These are phyloP conservation scores for Pyrus hybrid DNA, from an alignment of 331 rosid species.

Conservation along the genomic window DNA sequence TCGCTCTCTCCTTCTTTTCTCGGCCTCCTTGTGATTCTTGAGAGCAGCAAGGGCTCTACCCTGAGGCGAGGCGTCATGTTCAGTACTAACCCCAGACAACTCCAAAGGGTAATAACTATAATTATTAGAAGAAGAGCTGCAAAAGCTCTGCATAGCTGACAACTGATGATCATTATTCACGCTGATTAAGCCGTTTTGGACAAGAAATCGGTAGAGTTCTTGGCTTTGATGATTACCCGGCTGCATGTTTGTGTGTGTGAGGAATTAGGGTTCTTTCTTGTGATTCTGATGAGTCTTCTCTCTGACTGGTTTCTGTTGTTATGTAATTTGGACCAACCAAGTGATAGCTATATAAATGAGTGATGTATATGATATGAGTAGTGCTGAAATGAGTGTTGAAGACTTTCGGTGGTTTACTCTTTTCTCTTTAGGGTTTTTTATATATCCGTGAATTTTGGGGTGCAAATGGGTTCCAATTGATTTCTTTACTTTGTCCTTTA, in stretches of 20 bases:
- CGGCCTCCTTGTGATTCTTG: too few species aligned
- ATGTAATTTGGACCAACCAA: background rate
- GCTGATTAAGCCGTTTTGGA: slow-evolving; percentile 27
- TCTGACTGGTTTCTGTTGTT: background rate
- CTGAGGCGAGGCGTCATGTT: slow-evolving; percentile 28
- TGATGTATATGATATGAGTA: background rate
- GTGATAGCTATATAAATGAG: background rate
- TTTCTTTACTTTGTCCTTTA: background rate
- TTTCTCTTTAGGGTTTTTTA: background rate
- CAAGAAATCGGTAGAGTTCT: slow-evolving; percentile 50
- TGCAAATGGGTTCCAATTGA: background rate
- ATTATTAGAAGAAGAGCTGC: slow-evolving; percentile 39
- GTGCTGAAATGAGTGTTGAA: slow-evolving; percentile 8
- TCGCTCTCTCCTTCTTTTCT: slow-evolving; percentile 78
- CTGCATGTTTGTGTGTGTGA: slow-evolving; percentile 13
- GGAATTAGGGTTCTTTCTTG: background rate
- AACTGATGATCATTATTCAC: background rate
- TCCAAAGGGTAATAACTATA: slow-evolving; percentile 38
- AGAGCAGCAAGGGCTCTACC: slow-evolving; percentile 77
- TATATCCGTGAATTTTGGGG: background rate
- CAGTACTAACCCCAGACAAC: slow-evolving; percentile 27
- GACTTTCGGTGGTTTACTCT: slow-evolving; percentile 18
- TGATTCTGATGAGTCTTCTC: background rate
- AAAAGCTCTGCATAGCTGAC: slow-evolving; percentile 43
- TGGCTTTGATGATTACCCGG: slow-evolving; percentile 35